Percentiles rank a stretch among this genome's conserved stretches.
Evolutionary conservation across 2,329 filamentous ascomycete genomes (phyloP).

Genomic region (Monilinia laxa): DNA sequence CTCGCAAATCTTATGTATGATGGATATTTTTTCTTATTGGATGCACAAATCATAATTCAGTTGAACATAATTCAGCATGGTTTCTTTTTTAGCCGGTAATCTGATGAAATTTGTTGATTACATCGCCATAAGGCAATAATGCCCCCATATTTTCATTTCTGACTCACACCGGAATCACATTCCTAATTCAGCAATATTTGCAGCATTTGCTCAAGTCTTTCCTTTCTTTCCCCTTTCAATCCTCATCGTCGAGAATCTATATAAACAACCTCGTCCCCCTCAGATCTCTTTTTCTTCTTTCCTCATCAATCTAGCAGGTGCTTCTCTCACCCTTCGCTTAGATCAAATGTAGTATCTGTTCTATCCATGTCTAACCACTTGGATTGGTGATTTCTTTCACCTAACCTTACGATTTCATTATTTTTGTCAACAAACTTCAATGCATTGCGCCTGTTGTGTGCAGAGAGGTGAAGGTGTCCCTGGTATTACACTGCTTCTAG

Average conservation of each 20-base stretch:
- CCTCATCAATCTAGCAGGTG: slow-evolving; percentile 27
- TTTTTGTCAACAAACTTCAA: neutral
- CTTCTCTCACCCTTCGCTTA: slow-evolving; percentile 52
- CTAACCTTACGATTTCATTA: neutral
- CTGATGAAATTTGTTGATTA: neutral
- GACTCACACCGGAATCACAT: neutral
- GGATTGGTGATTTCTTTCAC: slow-evolving; percentile 55
- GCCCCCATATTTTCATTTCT: neutral
- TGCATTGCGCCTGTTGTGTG: slow-evolving; percentile 33
- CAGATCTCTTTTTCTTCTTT: slow-evolving; percentile 23
- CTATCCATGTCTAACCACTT: slow-evolving; percentile 69
- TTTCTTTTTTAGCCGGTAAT: neutral
- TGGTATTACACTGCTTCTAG: slow-evolving; percentile 71
- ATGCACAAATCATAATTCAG: slow-evolving; percentile 1
- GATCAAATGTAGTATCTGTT: slow-evolving; percentile 68
- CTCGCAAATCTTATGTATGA: slow-evolving; percentile 19
- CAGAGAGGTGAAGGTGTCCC: slow-evolving; percentile 66
- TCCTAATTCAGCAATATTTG: slow-evolving; percentile 5
- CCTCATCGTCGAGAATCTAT: neutral
- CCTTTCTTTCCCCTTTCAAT: slow-evolving; percentile 21
- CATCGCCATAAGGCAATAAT: neutral
- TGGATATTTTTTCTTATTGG: slow-evolving; percentile 6
- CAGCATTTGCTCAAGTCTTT: slow-evolving; percentile 6
- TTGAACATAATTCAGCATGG: neutral
- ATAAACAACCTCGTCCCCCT: slow-evolving; percentile 19